A percentile compares a stretch with the other conserved stretches of the same genome.
phyloP scores from a whole-genome alignment of 1,284 basidiomycete genomes.

The Pascua guehoae region DNA sequence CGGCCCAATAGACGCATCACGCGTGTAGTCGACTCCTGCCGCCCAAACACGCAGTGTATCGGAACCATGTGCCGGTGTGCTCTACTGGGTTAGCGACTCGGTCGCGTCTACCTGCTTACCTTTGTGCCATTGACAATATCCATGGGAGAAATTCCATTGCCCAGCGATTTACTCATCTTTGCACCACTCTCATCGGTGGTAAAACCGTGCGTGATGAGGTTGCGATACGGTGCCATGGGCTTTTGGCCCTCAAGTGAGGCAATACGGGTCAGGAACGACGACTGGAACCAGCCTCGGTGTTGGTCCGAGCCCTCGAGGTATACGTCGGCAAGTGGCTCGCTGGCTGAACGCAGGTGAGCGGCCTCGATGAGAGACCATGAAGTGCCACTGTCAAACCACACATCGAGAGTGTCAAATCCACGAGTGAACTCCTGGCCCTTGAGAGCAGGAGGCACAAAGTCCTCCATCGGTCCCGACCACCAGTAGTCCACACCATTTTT shows the following conservation, averaged over 20 bases:
- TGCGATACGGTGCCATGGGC: conserved; percentile 62
- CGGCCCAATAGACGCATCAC: conserved; percentile 81
- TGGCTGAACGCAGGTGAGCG: conserved; percentile 23
- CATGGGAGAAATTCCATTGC: conserved; percentile 86
- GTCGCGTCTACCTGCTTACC: conserved; percentile 53
- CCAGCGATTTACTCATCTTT: conserved; percentile 98
- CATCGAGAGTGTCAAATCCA: conserved; percentile 93
- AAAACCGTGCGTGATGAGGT: conserved; percentile 94
- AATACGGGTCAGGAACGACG: conserved; percentile 80
- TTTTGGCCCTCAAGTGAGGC: conserved; percentile 18
- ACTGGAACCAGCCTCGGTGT: conserved; percentile 99
- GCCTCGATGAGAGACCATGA: conserved; percentile 78
- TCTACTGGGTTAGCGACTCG: conserved; percentile 47
- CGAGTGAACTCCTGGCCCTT: conserved; percentile 60
- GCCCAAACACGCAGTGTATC: conserved; percentile 90
- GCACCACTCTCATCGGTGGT: conserved; percentile 84
- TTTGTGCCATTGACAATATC: conserved; percentile 72
- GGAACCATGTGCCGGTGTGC: conserved; percentile 75
- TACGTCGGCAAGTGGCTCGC: conserved; percentile 67
- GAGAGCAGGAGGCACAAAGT: conserved; percentile 68
- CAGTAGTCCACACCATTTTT: conserved; percentile 74
- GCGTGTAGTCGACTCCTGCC: conserved; percentile 84
- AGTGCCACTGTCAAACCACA: conserved; percentile 98
- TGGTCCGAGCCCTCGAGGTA: conserved; percentile 97
- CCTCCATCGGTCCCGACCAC: conserved; percentile 83